Evolutionary conservation across 371 early-diverging fungal genomes (phyloP).

Genomic region (Choanephora cucurbitarum): DNA sequence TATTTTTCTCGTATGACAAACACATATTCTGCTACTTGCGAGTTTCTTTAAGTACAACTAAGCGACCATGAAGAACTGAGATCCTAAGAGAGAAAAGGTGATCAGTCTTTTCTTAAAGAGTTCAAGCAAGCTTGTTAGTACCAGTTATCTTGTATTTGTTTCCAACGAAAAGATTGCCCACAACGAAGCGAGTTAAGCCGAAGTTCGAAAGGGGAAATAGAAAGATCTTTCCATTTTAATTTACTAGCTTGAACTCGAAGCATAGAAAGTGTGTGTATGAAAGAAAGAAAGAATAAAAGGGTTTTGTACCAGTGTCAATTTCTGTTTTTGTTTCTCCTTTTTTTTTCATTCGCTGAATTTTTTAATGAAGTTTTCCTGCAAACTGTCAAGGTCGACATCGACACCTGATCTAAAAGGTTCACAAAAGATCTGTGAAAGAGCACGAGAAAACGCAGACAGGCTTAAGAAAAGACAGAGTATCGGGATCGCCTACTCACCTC

Average conservation of each 20-base stretch:
- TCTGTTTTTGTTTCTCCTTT: no score
- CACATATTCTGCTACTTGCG: constrained; percentile 12
- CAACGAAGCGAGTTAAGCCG: constrained; percentile 79
- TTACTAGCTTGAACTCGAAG: constrained; percentile 1
- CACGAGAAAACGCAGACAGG: not conserved
- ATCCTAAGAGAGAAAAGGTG: constrained; percentile 1
- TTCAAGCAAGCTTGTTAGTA: no score
- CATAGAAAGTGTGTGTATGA: constrained; percentile 1
- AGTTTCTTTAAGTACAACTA: constrained; percentile 29
- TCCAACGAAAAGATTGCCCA: constrained; percentile 94
- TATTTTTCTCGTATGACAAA: not conserved
- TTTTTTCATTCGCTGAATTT: no score
- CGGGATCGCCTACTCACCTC: not conserved
- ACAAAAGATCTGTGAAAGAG: not conserved
- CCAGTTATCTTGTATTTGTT: constrained; percentile 41
- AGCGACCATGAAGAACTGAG: constrained; percentile 27
- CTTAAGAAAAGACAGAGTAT: not conserved
- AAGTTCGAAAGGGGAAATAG: constrained; percentile 66
- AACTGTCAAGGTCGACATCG: not conserved
- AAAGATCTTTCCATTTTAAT: constrained; percentile 62
- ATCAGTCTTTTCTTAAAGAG: constrained; percentile 23
- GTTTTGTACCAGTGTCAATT: no score
- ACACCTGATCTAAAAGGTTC: not conserved
- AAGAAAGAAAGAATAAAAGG: not conserved
- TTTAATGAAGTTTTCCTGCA: no score